Evolutionary conservation across 2,329 filamentous ascomycete species (phyloP).

Genomic region (Thermoascus crustaceus): DNA sequence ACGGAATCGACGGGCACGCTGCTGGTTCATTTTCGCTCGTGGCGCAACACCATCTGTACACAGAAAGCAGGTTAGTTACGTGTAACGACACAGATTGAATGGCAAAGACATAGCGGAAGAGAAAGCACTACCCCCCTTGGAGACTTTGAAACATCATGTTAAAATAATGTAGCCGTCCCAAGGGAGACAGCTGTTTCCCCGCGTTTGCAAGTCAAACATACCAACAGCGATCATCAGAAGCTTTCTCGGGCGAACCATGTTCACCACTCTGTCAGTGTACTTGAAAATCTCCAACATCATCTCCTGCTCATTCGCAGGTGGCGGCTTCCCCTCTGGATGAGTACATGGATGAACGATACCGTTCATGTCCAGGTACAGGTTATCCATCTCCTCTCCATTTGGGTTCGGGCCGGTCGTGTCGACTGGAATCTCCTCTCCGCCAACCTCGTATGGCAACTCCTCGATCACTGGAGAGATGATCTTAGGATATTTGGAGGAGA

Average conservation of each 20-base stretch:
- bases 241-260: slow-evolving; percentile 96
- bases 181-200: slow-evolving; percentile 12
- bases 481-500: slow-evolving; percentile 94
- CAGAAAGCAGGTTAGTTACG: slow-evolving; percentile 17
- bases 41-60: slow-evolving; percentile 82
- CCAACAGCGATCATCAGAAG: slow-evolving; percentile 94
- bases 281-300: slow-evolving; percentile 99
- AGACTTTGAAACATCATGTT: slow-evolving; percentile 17
- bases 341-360: slow-evolving; percentile 98
- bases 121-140: slow-evolving; percentile 22
- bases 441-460: slow-evolving; percentile 70
- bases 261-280: slow-evolving; percentile 97
- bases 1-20: slow-evolving; percentile 89
- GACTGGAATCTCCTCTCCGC: slow-evolving; percentile 76
- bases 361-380: slow-evolving; percentile 98
- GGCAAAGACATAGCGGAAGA: slow-evolving; percentile 5
- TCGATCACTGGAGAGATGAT: slow-evolving; percentile 90
- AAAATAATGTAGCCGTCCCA: slow-evolving; percentile 21
- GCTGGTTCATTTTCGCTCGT: slow-evolving; percentile 99
- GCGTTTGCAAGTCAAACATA: slow-evolving; percentile 28
- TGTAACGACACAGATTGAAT: not conserved
- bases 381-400: slow-evolving; percentile 96
- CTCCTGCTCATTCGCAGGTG: slow-evolving; percentile 89
- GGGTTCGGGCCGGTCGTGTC: slow-evolving; percentile 81
- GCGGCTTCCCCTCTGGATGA: slow-evolving; percentile 86